Percentiles rank a stretch among this genome's conserved stretches.
phyloP scores from a whole-genome alignment of 2,329 filamentous ascomycete genomes.

The Endoconidiophora polonica region DNA sequence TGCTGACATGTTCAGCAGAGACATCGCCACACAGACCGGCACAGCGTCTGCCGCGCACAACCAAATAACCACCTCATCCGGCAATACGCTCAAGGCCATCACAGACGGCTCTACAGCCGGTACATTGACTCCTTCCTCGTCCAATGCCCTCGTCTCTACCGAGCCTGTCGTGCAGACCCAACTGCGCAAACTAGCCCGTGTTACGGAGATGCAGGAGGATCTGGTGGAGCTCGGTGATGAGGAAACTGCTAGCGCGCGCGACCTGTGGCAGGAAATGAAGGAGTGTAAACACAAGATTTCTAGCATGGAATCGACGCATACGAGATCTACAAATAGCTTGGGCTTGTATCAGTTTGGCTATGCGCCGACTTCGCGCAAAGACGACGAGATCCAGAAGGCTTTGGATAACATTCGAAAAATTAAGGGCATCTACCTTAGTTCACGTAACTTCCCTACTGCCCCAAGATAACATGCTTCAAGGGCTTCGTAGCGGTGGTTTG shows the following conservation, averaged over 20 bases:
- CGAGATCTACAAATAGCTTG: background rate
- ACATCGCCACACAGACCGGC: conserved; percentile 64
- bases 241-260: conserved; percentile 7
- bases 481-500: background rate
- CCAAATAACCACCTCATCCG: background rate
- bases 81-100: background rate
- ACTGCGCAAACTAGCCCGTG: conserved; percentile 23
- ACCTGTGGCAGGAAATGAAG: conserved; percentile 12
- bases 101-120: background rate
- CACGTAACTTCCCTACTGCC: conserved; percentile 49
- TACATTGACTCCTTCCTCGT: background rate
- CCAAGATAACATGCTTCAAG: background rate
- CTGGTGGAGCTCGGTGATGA: conserved; percentile 27
- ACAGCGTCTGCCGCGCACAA: conserved; percentile 14
- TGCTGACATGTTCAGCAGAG: conserved; percentile 65
- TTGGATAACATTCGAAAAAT: conserved; percentile 62
- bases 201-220: conserved; percentile 25
- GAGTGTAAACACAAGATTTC: conserved; percentile 9
- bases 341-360: conserved; percentile 8
- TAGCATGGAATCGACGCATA: background rate
- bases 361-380: conserved; percentile 19
- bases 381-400: conserved; percentile 53
- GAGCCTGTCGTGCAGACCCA: conserved; percentile 24
- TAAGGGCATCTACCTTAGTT: conserved; percentile 61
- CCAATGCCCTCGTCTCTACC: conserved; percentile 1